Conservation (phyloP, 108 stramenopile species). For the Cylindrotheca fusiformis region DNA sequence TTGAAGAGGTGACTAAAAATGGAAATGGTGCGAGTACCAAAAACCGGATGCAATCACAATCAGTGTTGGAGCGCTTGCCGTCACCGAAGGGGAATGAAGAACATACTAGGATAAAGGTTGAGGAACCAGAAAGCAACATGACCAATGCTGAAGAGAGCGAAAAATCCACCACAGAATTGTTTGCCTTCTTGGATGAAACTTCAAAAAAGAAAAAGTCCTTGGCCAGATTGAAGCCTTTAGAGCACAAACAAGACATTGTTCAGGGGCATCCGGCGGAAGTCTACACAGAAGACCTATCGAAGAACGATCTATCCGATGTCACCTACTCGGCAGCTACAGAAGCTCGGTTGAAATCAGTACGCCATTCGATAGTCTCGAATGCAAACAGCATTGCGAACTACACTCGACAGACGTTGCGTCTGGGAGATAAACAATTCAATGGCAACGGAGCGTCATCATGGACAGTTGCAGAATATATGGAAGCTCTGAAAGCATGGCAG, state of each 20-base stretch:
- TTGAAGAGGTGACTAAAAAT: not conserved
- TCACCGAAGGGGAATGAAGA: no score
- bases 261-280: slow-evolving; percentile 9
- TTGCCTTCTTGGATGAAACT: not conserved
- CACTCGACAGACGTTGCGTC: not conserved
- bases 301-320: slow-evolving; percentile 2
- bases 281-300: not conserved
- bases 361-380: slow-evolving; percentile 10
- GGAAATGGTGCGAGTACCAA: no score
- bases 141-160: no score
- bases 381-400: not conserved
- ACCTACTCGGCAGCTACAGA: slow-evolving; percentile 16
- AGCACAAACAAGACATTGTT: not conserved
- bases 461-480: slow-evolving; percentile 20
- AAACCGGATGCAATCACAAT: no score
- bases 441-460: no score
- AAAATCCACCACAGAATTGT: no score
- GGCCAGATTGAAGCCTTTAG: not conserved
- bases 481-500: slow-evolving; percentile 23
- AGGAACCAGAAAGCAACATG: no score
- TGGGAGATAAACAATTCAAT: not conserved
- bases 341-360: slow-evolving; percentile 2
- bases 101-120: no score
- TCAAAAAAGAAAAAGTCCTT: not conserved
- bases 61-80: no score